phyloP scores from a whole-genome alignment of 352 stramenopile species.

The Halophytophthora batemanensis region DNA sequence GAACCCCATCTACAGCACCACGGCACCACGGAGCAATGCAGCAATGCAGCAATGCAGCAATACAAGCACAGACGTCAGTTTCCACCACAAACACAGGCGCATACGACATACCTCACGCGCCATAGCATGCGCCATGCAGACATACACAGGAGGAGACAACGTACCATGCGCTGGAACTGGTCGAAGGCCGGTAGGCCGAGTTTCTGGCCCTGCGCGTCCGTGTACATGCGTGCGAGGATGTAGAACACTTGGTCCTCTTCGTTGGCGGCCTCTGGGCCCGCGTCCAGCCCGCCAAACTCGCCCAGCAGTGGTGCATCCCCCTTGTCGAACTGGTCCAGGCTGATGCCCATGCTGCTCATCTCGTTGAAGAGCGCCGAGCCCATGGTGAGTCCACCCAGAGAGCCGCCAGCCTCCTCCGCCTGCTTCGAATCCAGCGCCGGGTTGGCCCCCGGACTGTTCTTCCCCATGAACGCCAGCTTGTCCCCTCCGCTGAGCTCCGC shows the following conservation, averaged over 20 bases:
- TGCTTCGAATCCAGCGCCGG: slow-evolving; percentile 25
- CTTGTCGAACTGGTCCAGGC: slow-evolving; percentile 56
- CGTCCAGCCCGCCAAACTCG: slow-evolving; percentile 41
- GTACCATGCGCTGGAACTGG: slow-evolving; percentile 80
- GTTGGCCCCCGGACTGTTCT: slow-evolving; percentile 28
- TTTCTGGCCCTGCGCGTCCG: slow-evolving; percentile 58
- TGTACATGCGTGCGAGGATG: slow-evolving; percentile 80
- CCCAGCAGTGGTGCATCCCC: slow-evolving; percentile 27
- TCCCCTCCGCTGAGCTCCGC: slow-evolving; percentile 25
- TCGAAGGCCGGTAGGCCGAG: slow-evolving; percentile 81
- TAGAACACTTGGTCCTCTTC: slow-evolving; percentile 82
- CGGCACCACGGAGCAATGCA: slow-evolving; percentile 2
- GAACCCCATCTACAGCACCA: slow-evolving; percentile 57
- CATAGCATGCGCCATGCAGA: too few species aligned
- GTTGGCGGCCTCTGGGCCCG: slow-evolving; percentile 9
- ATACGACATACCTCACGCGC: too few species aligned
- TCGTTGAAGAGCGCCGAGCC: slow-evolving; percentile 60
- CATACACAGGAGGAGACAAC: slow-evolving; percentile 11
- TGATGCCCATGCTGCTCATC: slow-evolving; percentile 80
- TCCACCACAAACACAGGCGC: neutral
- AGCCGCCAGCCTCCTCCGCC: slow-evolving; percentile 11
- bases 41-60: slow-evolving; percentile 10
- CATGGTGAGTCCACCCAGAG: slow-evolving; percentile 29
- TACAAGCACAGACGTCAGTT: neutral
- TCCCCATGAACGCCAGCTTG: slow-evolving; percentile 34